Base-by-base conservation (phyloP, 2,329 filamentous ascomycete genomes). In the Lasiodiplodia theobromae region DNA sequence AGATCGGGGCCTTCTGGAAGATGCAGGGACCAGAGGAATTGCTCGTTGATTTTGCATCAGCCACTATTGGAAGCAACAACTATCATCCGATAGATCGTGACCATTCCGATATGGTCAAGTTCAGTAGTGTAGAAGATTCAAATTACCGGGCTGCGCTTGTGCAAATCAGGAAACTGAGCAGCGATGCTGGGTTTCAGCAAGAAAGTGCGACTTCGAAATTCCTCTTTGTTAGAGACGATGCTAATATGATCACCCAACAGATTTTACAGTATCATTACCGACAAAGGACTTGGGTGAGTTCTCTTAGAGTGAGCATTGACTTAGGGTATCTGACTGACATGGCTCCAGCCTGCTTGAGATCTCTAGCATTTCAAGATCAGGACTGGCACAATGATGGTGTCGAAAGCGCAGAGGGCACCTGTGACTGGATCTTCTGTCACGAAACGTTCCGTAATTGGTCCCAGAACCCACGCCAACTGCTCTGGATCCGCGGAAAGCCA, bases 401-500 rank as follows among this genome's bases (percentile, higher is more conserved):
- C 0, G 18, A 4, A 7, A 34, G 23, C 7, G 52, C 18, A 7
- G 14, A 56, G 0, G 52, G 28, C 0, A 56, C 52, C 2, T 56
- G 52, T 5, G 28, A 56, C 16, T 56, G 52, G 52, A 21, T 56
- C 8, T 21, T 56, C 7, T 21, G 18, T 0, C 14, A 56, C 6
- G 28, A 37, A 5, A n/a, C 4, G 0, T 56, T 56, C 25, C 25
- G 4, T 4, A 11, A 2, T 7, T 56, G 52, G 52, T n/a, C 8
- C 7, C 16, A 14, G 3, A 10, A 10, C 11, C 52, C 28, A 2
- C 52, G 18, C 4, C 14, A 34, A 11, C 52, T 56, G 8, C 52
- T 56, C 5, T 56, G 52, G 52, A 56, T 56, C 25, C 52, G 52
- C 12, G 52, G 52, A n/a, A 56, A 56, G 16, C 52, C 52, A 2